phyloP scores from a whole-genome alignment of 2,329 filamentous ascomycete species.

The Penicillium sp. region DNA sequence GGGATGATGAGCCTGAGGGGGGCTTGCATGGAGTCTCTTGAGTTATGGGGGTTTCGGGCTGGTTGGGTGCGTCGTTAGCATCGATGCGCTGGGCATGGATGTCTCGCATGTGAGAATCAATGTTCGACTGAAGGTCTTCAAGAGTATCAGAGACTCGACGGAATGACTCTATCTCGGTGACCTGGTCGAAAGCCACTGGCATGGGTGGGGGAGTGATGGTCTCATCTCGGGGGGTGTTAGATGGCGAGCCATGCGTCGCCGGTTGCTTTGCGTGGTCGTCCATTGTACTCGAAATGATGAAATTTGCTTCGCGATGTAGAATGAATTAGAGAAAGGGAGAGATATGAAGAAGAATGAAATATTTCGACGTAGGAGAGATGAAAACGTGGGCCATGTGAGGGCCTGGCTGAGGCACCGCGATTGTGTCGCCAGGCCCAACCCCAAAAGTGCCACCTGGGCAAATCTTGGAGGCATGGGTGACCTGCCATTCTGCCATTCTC shows the following conservation, averaged over 20 bases:
- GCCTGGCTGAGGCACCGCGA: too few relatives aligned
- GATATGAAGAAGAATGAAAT: neutral
- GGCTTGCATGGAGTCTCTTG: neutral
- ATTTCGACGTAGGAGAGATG: neutral
- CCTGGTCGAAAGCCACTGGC: neutral
- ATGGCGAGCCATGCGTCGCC: neutral
- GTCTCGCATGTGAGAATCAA: neutral
- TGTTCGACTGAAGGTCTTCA: neutral
- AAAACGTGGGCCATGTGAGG: neutral
- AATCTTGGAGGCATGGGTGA: too few relatives aligned
- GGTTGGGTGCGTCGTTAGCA: neutral
- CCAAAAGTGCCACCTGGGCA: too few relatives aligned
- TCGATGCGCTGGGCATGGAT: neutral
- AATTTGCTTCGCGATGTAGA: neutral
- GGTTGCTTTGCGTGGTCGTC: neutral
- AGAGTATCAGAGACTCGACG: neutral
- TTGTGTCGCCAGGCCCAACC: too few relatives aligned
- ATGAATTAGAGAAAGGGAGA: neutral
- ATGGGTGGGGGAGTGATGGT: neutral
- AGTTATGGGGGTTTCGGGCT: neutral
- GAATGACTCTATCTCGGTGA: neutral
- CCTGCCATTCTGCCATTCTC: too few relatives aligned
- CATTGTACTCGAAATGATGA: neutral
- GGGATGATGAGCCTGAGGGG: neutral
- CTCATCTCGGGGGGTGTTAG: neutral